Evolutionary conservation across 2,329 filamentous ascomycete genomes (phyloP).

Genomic region (Grosmannia serpens): DNA sequence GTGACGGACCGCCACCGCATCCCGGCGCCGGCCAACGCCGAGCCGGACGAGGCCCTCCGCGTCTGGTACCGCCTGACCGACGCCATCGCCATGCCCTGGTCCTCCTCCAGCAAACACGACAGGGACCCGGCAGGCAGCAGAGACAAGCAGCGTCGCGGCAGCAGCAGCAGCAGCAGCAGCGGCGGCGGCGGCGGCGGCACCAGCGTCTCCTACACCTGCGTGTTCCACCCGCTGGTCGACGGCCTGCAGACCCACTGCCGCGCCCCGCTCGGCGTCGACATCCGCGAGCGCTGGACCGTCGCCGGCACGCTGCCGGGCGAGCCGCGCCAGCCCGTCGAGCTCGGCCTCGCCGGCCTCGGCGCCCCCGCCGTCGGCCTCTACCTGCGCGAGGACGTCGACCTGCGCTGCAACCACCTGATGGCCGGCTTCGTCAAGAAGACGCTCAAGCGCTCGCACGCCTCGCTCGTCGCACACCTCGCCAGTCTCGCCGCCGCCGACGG

Average conservation of each 20-base stretch:
- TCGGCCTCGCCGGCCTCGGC: slow-evolving; percentile 43
- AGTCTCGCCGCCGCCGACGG: neutral
- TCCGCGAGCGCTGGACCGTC: slow-evolving; percentile 67
- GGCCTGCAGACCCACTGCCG: slow-evolving; percentile 77
- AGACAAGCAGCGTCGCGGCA: neutral
- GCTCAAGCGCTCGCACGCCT: slow-evolving; percentile 61
- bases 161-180: neutral
- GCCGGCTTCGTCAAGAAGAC: slow-evolving; percentile 71
- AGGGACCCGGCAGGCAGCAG: neutral
- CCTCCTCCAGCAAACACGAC: neutral
- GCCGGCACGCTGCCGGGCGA: slow-evolving; percentile 63
- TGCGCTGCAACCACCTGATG: slow-evolving; percentile 70
- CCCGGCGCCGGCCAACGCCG: slow-evolving; percentile 52
- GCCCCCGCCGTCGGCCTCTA: slow-evolving; percentile 61
- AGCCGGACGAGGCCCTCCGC: slow-evolving; percentile 58
- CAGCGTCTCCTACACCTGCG: slow-evolving; percentile 66
- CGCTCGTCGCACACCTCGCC: slow-evolving; percentile 44
- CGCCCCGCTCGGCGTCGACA: slow-evolving; percentile 69
- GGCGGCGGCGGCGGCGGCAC: neutral
- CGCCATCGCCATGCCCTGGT: slow-evolving; percentile 53
- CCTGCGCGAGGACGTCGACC: slow-evolving; percentile 73
- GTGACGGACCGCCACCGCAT: slow-evolving; percentile 62
- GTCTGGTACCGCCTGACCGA: slow-evolving; percentile 74
- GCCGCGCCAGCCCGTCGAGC: slow-evolving; percentile 49
- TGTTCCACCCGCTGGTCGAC: slow-evolving; percentile 61